These are phyloP conservation scores for Globisporangium cylindrosporum DNA, from an alignment of 352 stramenopile genomes.

Conservation along the genomic window DNA sequence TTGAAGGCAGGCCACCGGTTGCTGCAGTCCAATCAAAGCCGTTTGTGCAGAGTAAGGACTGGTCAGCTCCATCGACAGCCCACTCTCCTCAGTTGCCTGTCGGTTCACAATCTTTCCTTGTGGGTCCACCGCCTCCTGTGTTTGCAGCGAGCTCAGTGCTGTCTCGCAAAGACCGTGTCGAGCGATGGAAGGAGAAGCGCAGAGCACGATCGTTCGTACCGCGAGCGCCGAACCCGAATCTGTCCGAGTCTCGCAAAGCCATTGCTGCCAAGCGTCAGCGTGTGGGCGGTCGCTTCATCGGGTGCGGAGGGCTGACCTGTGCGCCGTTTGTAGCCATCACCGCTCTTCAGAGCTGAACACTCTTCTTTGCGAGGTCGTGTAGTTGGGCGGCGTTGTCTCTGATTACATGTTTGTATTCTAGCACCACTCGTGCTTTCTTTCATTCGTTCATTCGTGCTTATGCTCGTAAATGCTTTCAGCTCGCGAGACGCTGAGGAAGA, in stretches of 20 bases:
- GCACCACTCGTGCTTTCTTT: too few species aligned
- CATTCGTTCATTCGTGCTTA: too few species aligned
- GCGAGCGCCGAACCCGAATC: neutral
- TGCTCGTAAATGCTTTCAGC: too few species aligned
- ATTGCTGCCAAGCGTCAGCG: neutral
- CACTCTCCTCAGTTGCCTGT: too few species aligned
- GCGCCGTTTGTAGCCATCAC: neutral
- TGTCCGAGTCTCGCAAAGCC: neutral
- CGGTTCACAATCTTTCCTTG: neutral
- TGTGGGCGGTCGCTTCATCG: neutral
- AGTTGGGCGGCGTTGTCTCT: too few species aligned
- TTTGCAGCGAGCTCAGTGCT: neutral
- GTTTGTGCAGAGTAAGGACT: neutral
- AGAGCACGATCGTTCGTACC: neutral
- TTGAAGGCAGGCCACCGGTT: neutral
- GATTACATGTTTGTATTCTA: too few species aligned
- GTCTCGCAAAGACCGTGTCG: slow-evolving; percentile 3
- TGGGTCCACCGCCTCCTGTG: neutral
- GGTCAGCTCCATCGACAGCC: too few species aligned
- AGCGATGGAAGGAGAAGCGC: slow-evolving; percentile 6
- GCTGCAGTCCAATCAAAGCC: neutral
- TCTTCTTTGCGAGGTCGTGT: neutral
- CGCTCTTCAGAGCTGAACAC: neutral
- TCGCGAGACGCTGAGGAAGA: too few species aligned
- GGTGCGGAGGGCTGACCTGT: neutral